These are phyloP conservation scores for Saccharomycopsis fermentans DNA, from an alignment of 805 yeast genomes.

Conservation along the genomic window DNA sequence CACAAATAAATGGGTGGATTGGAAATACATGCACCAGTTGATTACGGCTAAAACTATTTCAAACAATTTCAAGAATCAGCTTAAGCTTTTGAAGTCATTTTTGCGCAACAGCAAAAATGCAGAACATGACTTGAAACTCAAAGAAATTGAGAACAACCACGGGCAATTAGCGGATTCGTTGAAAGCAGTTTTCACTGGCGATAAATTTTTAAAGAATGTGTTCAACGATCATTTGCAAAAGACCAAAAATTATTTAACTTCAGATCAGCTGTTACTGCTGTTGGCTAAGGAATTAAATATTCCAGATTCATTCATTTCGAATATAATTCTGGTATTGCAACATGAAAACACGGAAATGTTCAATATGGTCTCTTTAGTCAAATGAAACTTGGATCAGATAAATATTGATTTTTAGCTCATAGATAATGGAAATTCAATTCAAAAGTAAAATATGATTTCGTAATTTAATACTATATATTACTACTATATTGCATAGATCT, in stretches of 20 bases:
- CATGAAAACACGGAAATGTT: neutral
- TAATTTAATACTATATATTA: too few species aligned
- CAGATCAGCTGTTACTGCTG: neutral
- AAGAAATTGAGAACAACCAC: neutral
- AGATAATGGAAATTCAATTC: neutral
- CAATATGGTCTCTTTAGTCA: neutral
- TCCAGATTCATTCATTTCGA: neutral
- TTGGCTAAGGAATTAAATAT: neutral
- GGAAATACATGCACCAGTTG: conserved; percentile 2
- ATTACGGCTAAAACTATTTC: neutral
- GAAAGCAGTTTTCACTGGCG: neutral
- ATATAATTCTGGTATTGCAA: neutral
- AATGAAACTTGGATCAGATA: neutral
- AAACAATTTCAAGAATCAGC: neutral
- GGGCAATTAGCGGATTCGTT: neutral
- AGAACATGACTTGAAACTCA: neutral
- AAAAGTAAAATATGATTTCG: neutral
- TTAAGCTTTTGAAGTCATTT: neutral
- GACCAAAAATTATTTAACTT: neutral
- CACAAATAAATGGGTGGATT: neutral
- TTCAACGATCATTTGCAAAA: neutral
- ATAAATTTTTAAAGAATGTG: neutral
- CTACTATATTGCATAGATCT: too few species aligned
- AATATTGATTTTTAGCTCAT: too few species aligned
- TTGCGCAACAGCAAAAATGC: neutral